Evolutionary conservation across 805 yeast species (phyloP).

Genomic region (Candida ortonii): DNA sequence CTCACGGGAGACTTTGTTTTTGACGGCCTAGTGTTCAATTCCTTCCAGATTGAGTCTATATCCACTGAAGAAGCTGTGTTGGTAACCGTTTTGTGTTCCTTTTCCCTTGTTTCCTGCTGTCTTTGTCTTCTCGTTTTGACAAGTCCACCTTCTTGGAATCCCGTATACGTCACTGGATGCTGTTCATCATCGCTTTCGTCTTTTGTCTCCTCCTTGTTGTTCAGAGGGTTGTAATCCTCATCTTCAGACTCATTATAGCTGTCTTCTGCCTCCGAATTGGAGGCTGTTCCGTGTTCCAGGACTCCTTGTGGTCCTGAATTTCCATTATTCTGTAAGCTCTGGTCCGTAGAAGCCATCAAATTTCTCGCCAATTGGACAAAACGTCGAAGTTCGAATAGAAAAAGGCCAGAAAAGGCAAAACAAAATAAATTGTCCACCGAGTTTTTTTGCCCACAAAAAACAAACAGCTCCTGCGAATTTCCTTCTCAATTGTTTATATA

Average conservation of each 20-base stretch:
- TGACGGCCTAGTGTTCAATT: slow-evolving; percentile 39
- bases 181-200: slow-evolving; percentile 33
- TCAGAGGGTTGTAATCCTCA: slow-evolving; percentile 51
- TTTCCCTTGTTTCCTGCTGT: slow-evolving; percentile 32
- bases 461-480: background rate
- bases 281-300: background rate
- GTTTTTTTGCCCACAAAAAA: slow-evolving; percentile 1
- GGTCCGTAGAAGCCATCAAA: no score
- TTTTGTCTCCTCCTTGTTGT: slow-evolving; percentile 37
- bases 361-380: no score
- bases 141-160: slow-evolving; percentile 57
- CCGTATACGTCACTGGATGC: slow-evolving; percentile 45
- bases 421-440: background rate
- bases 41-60: slow-evolving; percentile 54
- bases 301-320: no score
- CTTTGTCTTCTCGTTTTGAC: slow-evolving; percentile 70
- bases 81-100: slow-evolving; percentile 19
- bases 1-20: background rate
- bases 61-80: slow-evolving; percentile 34
- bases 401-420: no score
- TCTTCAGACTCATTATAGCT: slow-evolving; percentile 56
- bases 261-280: slow-evolving; percentile 33
- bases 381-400: no score
- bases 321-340: no score
- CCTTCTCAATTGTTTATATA: background rate